Conservation (phyloP, 257 asterid species). For the Capsicum baccatum region DNA sequence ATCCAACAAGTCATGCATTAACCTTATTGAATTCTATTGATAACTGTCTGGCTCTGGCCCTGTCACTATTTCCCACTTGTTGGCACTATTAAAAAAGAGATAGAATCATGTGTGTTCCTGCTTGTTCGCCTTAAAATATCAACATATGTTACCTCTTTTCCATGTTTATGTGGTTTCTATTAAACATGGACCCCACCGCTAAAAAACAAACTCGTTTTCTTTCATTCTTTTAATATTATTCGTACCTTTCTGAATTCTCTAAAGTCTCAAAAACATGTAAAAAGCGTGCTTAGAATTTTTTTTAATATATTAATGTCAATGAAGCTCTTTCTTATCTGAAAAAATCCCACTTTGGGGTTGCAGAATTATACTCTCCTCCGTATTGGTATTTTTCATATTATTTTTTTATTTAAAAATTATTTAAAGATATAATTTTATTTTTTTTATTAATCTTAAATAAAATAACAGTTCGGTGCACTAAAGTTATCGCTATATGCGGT, state of each 20-base stretch:
- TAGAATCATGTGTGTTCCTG: background rate
- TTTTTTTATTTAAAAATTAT: too few relatives aligned
- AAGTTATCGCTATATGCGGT: too few relatives aligned
- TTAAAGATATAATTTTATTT: too few relatives aligned
- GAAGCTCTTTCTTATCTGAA: background rate
- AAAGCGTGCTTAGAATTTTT: background rate
- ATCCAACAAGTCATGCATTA: too few relatives aligned
- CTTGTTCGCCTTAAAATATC: background rate
- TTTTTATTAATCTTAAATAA: too few relatives aligned
- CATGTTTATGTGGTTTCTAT: constrained; percentile 12
- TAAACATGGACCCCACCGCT: background rate
- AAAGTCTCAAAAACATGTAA: background rate
- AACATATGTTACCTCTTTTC: background rate
- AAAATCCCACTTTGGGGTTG: too few relatives aligned
- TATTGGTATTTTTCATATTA: too few relatives aligned
- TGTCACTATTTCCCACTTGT: background rate
- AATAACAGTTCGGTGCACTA: too few relatives aligned
- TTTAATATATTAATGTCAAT: background rate
- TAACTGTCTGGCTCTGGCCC: too few relatives aligned
- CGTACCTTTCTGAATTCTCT: background rate
- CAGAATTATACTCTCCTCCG: too few relatives aligned
- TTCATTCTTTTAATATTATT: background rate
- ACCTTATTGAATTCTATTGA: too few relatives aligned
- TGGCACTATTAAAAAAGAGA: background rate
- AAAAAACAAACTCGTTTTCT: background rate